These are phyloP conservation scores for Skeletonema potamos DNA, from an alignment of 108 stramenopile genomes.

Conservation along the genomic window DNA sequence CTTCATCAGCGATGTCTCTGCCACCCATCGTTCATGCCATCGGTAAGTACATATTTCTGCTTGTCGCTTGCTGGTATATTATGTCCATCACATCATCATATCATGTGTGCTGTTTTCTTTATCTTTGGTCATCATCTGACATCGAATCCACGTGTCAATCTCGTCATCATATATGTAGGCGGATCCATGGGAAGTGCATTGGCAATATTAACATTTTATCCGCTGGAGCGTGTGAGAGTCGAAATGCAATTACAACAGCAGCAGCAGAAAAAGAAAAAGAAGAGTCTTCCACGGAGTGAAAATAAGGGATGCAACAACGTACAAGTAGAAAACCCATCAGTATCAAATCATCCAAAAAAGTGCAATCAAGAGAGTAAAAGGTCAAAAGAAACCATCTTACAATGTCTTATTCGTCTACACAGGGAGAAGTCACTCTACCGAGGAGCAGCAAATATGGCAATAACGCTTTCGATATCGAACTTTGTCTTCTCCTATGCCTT, in stretches of 20 bases:
- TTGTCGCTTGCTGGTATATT: neutral
- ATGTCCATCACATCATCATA: neutral
- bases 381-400: slow-evolving; percentile 35
- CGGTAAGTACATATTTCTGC: slow-evolving; percentile 17
- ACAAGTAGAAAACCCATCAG: too few species aligned
- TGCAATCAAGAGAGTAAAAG: neutral
- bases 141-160: neutral
- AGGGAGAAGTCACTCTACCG: slow-evolving; percentile 59
- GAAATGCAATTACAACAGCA: slow-evolving; percentile 53
- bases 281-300: neutral
- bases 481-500: slow-evolving; percentile 78
- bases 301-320: too few species aligned
- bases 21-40: slow-evolving; percentile 72
- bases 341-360: neutral
- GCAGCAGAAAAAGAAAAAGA: neutral
- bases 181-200: slow-evolving; percentile 78
- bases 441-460: slow-evolving; percentile 63
- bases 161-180: slow-evolving; percentile 1
- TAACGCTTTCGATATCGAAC: slow-evolving; percentile 67
- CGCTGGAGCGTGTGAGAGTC: slow-evolving; percentile 70
- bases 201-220: slow-evolving; percentile 70
- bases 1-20: slow-evolving; percentile 2
- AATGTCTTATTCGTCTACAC: slow-evolving; percentile 51
- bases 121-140: too few species aligned
- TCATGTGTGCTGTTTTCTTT: too few species aligned